phyloP scores from a whole-genome alignment of 1,284 basidiomycete genomes.

The Clitocybe nebularis region DNA sequence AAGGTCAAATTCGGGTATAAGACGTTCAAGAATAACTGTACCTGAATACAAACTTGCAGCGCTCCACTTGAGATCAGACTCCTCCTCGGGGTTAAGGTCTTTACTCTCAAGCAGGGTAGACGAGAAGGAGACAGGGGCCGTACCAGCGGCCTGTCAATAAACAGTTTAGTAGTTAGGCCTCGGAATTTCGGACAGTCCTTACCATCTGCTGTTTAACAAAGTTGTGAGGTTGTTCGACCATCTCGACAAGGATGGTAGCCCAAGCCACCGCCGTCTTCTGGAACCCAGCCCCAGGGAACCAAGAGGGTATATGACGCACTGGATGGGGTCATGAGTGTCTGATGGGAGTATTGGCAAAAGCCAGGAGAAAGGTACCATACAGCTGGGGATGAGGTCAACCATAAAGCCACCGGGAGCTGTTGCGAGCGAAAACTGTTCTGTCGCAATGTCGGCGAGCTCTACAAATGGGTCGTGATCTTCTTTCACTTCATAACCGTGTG shows the following conservation, averaged over 20 bases:
- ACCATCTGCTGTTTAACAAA: constrained; percentile 64
- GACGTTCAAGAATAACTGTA: constrained; percentile 19
- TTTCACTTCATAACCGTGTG: constrained; percentile 58
- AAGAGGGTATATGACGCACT: constrained; percentile 59
- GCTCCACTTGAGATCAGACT: constrained; percentile 56
- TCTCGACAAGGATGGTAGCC: constrained; percentile 43
- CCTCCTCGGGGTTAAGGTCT: constrained; percentile 42
- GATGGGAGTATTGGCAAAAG: constrained; percentile 3
- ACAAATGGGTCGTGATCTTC: constrained; percentile 57
- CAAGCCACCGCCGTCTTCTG: constrained; percentile 48
- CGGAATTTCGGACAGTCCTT: constrained; percentile 12
- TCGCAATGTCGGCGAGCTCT: constrained; percentile 50
- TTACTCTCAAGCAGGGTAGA: constrained; percentile 46
- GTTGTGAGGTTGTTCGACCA: constrained; percentile 52
- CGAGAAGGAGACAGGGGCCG: constrained; percentile 47
- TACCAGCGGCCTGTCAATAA: constrained; percentile 42
- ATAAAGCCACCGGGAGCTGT: constrained; percentile 56
- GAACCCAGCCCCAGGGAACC: constrained; percentile 65
- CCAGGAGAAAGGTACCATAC: constrained; percentile 31
- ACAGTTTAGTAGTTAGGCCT: constrained; percentile 8
- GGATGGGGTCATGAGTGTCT: constrained; percentile 8
- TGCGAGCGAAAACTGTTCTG: constrained; percentile 54
- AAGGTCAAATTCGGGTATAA: constrained; percentile 3
- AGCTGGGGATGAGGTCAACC: constrained; percentile 52
- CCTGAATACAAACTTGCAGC: constrained; percentile 58